Base-by-base conservation (phyloP, 2,329 filamentous ascomycete genomes). In the Aspergillus piperis region DNA sequence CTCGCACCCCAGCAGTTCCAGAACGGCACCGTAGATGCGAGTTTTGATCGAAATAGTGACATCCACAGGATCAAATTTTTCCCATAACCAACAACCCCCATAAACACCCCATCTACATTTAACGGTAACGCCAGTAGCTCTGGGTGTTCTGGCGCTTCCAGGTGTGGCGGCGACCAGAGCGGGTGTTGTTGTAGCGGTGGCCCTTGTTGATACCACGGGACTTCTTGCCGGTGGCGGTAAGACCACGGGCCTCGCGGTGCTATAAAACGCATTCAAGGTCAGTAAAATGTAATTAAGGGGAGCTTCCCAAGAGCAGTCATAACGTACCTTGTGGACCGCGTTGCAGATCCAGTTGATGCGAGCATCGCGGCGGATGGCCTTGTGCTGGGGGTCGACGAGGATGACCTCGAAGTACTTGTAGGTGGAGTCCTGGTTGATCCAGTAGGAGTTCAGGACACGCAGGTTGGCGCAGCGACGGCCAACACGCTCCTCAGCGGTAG, bases 361-460 rank as follows among this genome's bases (percentile, higher is more conserved):
- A 77, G 95, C 86, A 82, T 99, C 95, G 79, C 90, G 91, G 83
- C 95, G 95, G 88, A 99, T 99, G 79, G 95, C 95, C 89, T 98
- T 98, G 91, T 99, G 95, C 86, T 96, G 91, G 81, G 95, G 95
- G 86, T 99, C 95, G 80, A 99, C 94, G 78, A 97, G 91, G 86
- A 99, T 98, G 83, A 98, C 89, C 86, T 99, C 95, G 87, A 88
- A 99, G 91, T 99, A 99, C 88, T 99, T 99, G 91, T 98, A 99
- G 84, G 95, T 99, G 65, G 93, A 97, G 87, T 99, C 95, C 88
- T 98, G 92, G 91, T 99, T 99, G 87, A 99, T 92, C 96, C 96
- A 99, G 93, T 99, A 99, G 68, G 94, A 98, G 91, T 99, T 99
- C 78, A 99, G 90, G 79, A 99, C 95, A 80, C 95, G 92, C 82